Percentiles rank a stretch among this genome's conserved stretches.
Evolutionary conservation across 2,329 filamentous ascomycete species (phyloP).

Genomic region (Ambrosiella xylebori): DNA sequence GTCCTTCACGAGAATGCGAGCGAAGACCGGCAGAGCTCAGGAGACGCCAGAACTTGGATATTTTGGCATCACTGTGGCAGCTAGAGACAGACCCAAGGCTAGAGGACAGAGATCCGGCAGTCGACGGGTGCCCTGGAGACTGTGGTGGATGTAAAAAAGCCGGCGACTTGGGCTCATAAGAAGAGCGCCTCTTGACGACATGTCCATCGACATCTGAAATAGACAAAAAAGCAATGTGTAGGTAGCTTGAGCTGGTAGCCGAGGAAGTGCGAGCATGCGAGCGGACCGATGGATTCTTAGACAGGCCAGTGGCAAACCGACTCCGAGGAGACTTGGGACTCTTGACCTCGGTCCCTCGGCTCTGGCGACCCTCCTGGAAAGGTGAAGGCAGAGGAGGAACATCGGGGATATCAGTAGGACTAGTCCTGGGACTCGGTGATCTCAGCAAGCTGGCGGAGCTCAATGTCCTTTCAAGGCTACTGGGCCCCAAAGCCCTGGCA

Average conservation of each 20-base stretch:
- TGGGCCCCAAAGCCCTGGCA: neutral
- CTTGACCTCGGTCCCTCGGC: too few species aligned
- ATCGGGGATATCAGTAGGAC: slow-evolving; percentile 6
- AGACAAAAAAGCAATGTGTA: slow-evolving; percentile 4
- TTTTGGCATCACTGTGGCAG: slow-evolving; percentile 15
- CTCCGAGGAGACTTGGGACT: neutral
- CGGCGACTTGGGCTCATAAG: slow-evolving; percentile 5
- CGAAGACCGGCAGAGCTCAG: slow-evolving; percentile 20
- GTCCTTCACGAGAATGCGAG: slow-evolving; percentile 11
- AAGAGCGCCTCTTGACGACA: neutral
- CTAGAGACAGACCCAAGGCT: neutral
- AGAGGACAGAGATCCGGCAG: neutral
- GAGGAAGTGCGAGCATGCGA: slow-evolving; percentile 7
- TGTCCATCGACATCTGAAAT: neutral
- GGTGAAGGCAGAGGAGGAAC: neutral
- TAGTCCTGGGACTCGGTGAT: slow-evolving; percentile 1
- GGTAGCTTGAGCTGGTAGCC: neutral
- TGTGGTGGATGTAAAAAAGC: slow-evolving; percentile 2
- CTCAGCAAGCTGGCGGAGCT: slow-evolving; percentile 1
- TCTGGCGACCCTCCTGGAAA: neutral
- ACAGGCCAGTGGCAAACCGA: neutral
- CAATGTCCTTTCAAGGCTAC: slow-evolving; percentile 8
- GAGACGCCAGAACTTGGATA: slow-evolving; percentile 25
- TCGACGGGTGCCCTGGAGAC: neutral
- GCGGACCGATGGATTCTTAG: slow-evolving; percentile 4